Conservation (phyloP, 129 eudicot species). For the Centrapalus pauciflorus region DNA sequence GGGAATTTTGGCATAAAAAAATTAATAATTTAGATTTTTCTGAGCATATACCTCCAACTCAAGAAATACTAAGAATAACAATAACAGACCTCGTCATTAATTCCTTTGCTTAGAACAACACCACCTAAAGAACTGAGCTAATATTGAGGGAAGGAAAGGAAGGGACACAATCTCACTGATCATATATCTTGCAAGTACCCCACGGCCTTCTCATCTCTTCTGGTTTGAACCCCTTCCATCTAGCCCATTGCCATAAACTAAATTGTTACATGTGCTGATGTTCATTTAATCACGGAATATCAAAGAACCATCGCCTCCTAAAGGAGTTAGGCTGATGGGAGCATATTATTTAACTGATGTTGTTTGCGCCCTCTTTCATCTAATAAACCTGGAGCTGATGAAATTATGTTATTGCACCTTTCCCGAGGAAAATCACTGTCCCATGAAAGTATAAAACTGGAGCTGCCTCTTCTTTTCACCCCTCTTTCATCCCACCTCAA, state of each 20-base stretch:
- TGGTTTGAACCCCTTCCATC: background rate
- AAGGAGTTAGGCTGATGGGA: background rate
- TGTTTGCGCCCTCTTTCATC: too few species aligned
- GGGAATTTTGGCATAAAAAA: slow-evolving; percentile 10
- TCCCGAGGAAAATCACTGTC: background rate
- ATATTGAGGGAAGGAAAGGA: background rate
- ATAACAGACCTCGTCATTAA: background rate
- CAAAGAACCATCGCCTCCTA: background rate
- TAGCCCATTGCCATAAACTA: background rate
- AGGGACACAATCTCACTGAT: background rate
- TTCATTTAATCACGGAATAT: background rate
- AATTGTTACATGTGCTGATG: background rate
- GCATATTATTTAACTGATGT: background rate
- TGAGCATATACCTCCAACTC: background rate
- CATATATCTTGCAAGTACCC: background rate
- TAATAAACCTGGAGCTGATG: too few species aligned
- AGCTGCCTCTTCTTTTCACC: background rate
- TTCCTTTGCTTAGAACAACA: background rate
- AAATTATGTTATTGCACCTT: background rate
- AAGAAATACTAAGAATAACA: background rate
- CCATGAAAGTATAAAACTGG: too few species aligned
- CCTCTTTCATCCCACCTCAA: background rate
- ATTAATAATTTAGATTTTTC: background rate
- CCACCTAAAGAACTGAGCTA: background rate
- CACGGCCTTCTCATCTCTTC: background rate